Evolutionary conservation across 1,284 basidiomycete species (phyloP).

Genomic region (Cystobasidiaceae sp.): DNA sequence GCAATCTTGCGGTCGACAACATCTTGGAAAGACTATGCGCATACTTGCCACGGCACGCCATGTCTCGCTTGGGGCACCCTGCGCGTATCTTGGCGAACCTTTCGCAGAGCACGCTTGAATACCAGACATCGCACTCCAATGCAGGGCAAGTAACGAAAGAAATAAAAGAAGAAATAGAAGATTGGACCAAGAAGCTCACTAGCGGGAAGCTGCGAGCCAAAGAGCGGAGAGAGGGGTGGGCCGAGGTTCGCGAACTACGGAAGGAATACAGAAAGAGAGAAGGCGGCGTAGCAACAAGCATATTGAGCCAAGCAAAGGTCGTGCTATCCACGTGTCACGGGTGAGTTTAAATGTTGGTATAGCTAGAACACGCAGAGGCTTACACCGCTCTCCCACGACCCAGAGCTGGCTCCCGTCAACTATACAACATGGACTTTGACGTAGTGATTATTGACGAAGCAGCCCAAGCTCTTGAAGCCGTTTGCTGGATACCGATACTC

Average conservation of each 20-base stretch:
- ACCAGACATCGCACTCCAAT: constrained; percentile 71
- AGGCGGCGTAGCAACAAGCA: constrained; percentile 69
- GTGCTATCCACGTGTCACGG: constrained; percentile 91
- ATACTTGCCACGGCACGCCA: constrained; percentile 25
- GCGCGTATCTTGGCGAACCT: constrained; percentile 80
- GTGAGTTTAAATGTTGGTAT: constrained; percentile 5
- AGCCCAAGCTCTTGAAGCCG: constrained; percentile 91
- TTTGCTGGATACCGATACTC: constrained; percentile 93
- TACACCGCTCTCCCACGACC: neutral
- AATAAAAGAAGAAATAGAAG: constrained; percentile 75
- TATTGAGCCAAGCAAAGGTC: constrained; percentile 72
- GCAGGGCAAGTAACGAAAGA: constrained; percentile 73
- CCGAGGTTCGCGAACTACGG: constrained; percentile 78
- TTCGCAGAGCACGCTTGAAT: constrained; percentile 77
- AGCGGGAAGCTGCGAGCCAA: constrained; percentile 72
- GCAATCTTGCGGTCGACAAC: constrained; percentile 72
- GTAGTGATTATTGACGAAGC: constrained; percentile 93
- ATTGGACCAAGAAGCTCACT: constrained; percentile 60
- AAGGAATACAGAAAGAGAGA: constrained; percentile 89
- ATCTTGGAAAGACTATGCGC: constrained; percentile 42
- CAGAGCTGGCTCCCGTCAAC: constrained; percentile 66
- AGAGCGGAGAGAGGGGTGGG: constrained; percentile 84
- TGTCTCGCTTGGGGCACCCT: constrained; percentile 85
- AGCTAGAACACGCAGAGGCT: neutral
- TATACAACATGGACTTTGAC: constrained; percentile 73